Percentiles rank a stretch among this genome's conserved stretches.
These are phyloP conservation scores for Podila epigama DNA, from an alignment of 192 early-diverging fungal genomes.

Conservation along the genomic window DNA sequence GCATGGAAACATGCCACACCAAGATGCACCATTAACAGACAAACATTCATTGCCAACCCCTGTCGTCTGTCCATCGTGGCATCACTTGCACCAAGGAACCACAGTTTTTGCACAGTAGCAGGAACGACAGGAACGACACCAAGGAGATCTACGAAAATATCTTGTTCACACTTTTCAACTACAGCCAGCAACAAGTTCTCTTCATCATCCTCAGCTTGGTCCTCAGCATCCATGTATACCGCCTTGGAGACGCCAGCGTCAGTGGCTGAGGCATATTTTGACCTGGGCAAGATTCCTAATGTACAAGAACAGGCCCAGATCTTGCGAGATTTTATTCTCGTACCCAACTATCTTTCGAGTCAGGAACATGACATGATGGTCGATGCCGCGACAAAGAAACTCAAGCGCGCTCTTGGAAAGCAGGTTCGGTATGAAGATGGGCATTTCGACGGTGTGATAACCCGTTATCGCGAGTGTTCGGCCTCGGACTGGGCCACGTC, in stretches of 20 bases:
- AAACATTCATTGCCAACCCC: no score
- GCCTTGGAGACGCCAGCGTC: background rate
- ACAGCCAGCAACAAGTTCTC: no score
- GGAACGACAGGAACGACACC: no score
- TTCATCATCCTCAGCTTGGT: no score
- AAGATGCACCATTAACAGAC: no score
- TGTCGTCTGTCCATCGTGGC: no score
- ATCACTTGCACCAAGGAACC: no score
- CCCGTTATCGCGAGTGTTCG: conserved; percentile 73
- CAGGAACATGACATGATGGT: conserved; percentile 51
- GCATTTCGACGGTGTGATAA: conserved; percentile 84
- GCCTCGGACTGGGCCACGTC: conserved; percentile 64
- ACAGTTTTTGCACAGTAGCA: no score
- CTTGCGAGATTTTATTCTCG: conserved; percentile 50
- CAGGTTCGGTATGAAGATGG: conserved; percentile 64
- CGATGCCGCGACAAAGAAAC: conserved; percentile 47
- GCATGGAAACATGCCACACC: no score
- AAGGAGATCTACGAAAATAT: no score
- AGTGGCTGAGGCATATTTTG: conserved; percentile 23
- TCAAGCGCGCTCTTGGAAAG: conserved; percentile 55
- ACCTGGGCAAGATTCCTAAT: conserved; percentile 18
- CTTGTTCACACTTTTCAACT: no score
- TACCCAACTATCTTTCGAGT: conserved; percentile 50
- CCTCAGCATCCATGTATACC: background rate
- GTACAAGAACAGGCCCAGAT: conserved; percentile 21